Evolutionary conservation across 2,329 filamentous ascomycete species (phyloP), one percentile per base, ranked within the genome.

Genomic region (Bipolaris oryzae): DNA sequence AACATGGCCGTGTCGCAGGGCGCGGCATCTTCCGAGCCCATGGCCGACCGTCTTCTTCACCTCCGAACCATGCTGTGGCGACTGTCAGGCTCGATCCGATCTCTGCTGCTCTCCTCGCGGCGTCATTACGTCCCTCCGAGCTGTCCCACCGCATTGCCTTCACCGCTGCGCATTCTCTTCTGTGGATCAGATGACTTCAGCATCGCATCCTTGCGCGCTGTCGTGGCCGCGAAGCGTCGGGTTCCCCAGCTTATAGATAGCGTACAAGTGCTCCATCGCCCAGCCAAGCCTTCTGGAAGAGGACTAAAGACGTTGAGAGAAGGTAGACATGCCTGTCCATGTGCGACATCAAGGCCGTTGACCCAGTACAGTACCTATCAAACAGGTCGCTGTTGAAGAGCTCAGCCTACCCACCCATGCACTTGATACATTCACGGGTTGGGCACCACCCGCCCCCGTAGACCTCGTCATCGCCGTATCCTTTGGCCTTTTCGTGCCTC

Each of bases 171-270:
- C 33, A 92, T 99, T 51, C 84, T 99, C 3, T 99, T 97, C 78
- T 98, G 93, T 77, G 95, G 95, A 61, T 95, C 94, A 3, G 95
- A 99, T 75, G 83, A 87, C 2, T 96, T 98, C 77, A 97, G 94
- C 79, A 89, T 89, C 68, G 84, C 84, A 50, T 91, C 92, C 1
- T 80, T 99, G 47, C 79, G 79, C 56, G 89, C 90, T 5, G 79
- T 99, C 33, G 76, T 89, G 66, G 70, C 78, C 5, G 89, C 91
- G 70, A 82, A 87, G 50, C 58, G 69, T 7, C 43, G 61, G 5
- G 56, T 66, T 3, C 65, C 68, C 5, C 33, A 52, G 9, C 70
- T 76, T 31, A 50, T 82, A 82, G 53, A 82, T 78, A 92, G 90
- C 5, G 89, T 99, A 62, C 89, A 96, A 74, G 93, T 99, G 2